Evolutionary conservation across 495 filamentous ascomycete species (phyloP), one percentile per base, ranked within the genome.

Genomic region (Aspergillus leporis): DNA sequence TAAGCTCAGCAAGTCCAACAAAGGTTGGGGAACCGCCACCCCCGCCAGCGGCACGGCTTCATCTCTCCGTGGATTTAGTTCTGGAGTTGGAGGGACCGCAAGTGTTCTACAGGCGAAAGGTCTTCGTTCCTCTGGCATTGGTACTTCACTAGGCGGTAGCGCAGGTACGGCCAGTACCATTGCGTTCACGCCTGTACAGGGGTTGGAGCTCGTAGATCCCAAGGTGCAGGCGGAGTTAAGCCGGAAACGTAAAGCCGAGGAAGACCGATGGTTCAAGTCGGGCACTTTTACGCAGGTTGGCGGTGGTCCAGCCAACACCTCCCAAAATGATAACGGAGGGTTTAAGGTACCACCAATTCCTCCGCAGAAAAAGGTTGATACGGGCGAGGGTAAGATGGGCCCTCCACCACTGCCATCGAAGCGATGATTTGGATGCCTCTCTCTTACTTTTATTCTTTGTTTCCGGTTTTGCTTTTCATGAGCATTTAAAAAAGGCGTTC

Each of bases 231-330:
- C 90, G 3, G 92, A 82, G 73, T 73, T 92, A 64, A 91, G 78
- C 64, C 81, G 91, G 60, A 97, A 98, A 78, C 80, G 90, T 66
- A 94, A 94, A 65, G 93, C 92, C 5, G 93, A 97, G 62, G 91
- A 95, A 67, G 93, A 98, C 70, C 80, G 91, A 41, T 98, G 92
- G 88, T 98, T 98, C 76, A 95, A 91, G 68, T 89, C 91, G 22
- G 95, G 94, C 3, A 94, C 92, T 4, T 98, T 98, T 61, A 97
- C 94, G 25, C 92, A 96, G 75, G 85, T 96, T 55, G 89, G 90
- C 16, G 77, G 81, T 45, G 38, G 32, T 41, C 76, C 73, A 52
- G 71, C 66, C 43, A 72, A 55, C 52, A 58, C 53, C 16, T 45
- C 65, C 0, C 66, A 62, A 32, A 56, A 56, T 14, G 64, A 69